phyloP scores from a whole-genome alignment of 2,329 filamentous ascomycete genomes.

The Penicillium sp. region DNA sequence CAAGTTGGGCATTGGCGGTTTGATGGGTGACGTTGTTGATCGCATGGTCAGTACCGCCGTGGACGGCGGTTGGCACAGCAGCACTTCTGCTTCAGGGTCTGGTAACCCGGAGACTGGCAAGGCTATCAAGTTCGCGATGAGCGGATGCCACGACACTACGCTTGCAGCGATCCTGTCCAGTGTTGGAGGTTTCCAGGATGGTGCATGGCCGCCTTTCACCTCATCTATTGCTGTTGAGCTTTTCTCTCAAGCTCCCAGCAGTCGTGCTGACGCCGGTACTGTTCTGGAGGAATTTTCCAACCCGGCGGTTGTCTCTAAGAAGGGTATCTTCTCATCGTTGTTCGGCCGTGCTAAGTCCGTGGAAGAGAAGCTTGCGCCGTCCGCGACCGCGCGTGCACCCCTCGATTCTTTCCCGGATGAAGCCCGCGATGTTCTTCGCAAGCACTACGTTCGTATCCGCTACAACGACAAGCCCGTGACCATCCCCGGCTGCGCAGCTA shows the following conservation, averaged over 20 bases:
- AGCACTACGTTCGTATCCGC: slow-evolving; percentile 83
- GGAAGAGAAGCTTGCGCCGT: slow-evolving; percentile 17
- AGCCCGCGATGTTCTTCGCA: slow-evolving; percentile 37
- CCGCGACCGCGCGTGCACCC: slow-evolving; percentile 35
- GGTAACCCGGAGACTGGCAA: slow-evolving; percentile 40
- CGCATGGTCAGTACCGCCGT: slow-evolving; percentile 67
- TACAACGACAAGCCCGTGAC: slow-evolving; percentile 86
- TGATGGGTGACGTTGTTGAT: slow-evolving; percentile 80
- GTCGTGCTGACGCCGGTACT: slow-evolving; percentile 13
- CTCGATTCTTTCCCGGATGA: slow-evolving; percentile 31
- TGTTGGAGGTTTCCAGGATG: slow-evolving; percentile 72
- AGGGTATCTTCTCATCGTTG: slow-evolving; percentile 35
- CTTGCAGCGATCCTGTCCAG: slow-evolving; percentile 76
- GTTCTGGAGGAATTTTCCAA: slow-evolving; percentile 27
- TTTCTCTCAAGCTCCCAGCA: slow-evolving; percentile 60
- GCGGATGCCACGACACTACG: slow-evolving; percentile 91
- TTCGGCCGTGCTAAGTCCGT: slow-evolving; percentile 21
- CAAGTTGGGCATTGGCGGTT: slow-evolving; percentile 78
- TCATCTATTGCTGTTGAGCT: slow-evolving; percentile 89
- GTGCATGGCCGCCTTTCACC: slow-evolving; percentile 88
- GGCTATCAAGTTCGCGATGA: slow-evolving; percentile 70
- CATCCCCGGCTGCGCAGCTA: slow-evolving; percentile 74
- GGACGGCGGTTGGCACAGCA: slow-evolving; percentile 55
- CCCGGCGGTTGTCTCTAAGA: slow-evolving; percentile 25
- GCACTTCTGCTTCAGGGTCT: slow-evolving; percentile 53